Conservation (phyloP, 768 basidiomycete genomes). For the Kwoniella dendrophila region DNA sequence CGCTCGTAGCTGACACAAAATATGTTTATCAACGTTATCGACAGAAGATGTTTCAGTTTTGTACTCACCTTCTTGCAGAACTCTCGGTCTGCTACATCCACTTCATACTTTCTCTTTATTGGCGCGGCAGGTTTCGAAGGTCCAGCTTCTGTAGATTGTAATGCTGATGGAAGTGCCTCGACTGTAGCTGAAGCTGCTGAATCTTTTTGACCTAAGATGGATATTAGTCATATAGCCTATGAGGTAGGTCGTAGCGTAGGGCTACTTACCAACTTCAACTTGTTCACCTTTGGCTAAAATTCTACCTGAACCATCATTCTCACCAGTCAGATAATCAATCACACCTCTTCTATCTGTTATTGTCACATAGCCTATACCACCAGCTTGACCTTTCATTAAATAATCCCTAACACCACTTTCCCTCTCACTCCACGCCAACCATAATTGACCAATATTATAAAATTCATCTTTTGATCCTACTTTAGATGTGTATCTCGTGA, state of each 20-base stretch:
- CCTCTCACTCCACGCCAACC: constrained; percentile 77
- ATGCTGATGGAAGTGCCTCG: constrained; percentile 21
- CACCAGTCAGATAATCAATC: constrained; percentile 79
- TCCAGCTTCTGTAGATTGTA: constrained; percentile 40
- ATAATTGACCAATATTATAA: constrained; percentile 77
- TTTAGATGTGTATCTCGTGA: constrained; percentile 72
- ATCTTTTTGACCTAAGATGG: constrained; percentile 8
- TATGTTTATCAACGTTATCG: not conserved
- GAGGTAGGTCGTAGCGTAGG: constrained; percentile 9
- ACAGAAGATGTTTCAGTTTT: not conserved
- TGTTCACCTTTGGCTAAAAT: constrained; percentile 60
- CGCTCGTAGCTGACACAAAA: constrained; percentile 59
- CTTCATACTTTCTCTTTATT: constrained; percentile 74
- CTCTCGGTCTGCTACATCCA: constrained; percentile 76
- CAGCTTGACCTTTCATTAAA: constrained; percentile 78
- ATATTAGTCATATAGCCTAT: not conserved
- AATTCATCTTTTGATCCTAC: constrained; percentile 61
- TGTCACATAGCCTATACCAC: constrained; percentile 75
- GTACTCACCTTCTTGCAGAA: constrained; percentile 77
- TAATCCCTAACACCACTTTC: constrained; percentile 81
- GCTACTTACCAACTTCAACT: constrained; percentile 8
- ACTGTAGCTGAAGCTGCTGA: constrained; percentile 27
- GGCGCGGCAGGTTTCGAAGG: constrained; percentile 57
- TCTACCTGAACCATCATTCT: constrained; percentile 61
- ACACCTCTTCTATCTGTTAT: constrained; percentile 84